phyloP scores from a whole-genome alignment of 192 early-diverging fungal species.

The Coemansia sp. region DNA sequence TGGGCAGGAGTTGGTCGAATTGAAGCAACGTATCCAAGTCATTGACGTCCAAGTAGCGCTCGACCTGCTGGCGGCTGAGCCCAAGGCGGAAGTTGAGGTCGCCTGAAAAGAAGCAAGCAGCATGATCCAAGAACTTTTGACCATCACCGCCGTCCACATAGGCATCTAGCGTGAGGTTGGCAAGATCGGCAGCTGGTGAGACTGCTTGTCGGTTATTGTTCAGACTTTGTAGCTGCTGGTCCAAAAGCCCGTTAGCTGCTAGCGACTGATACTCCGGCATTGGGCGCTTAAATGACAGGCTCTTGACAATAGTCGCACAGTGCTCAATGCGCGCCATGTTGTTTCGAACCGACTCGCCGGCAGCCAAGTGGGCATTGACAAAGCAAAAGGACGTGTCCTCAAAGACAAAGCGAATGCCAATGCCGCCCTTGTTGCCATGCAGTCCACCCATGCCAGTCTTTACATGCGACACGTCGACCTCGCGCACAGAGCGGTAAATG shows the following conservation, averaged over 20 bases:
- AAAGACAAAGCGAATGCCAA: conserved; percentile 76
- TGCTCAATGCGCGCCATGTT: conserved; percentile 82
- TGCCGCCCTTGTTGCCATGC: conserved; percentile 93
- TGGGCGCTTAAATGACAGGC: conserved; percentile 27
- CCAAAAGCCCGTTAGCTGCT: not conserved
- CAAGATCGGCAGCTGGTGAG: conserved; percentile 67
- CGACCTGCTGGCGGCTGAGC: conserved; percentile 65
- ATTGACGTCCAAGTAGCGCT: conserved; percentile 56
- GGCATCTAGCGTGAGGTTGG: conserved; percentile 52
- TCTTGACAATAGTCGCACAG: conserved; percentile 56
- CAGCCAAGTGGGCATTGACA: conserved; percentile 90
- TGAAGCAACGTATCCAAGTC: conserved; percentile 62
- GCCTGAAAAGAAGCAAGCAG: conserved; percentile 76
- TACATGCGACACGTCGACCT: conserved; percentile 68
- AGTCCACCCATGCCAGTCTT: conserved; percentile 91
- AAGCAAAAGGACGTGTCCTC: conserved; percentile 85
- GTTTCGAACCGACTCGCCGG: conserved; percentile 71
- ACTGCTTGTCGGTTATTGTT: not conserved
- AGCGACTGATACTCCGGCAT: conserved; percentile 11
- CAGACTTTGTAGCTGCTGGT: not conserved
- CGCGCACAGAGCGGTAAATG: conserved; percentile 55
- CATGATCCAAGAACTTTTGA: conserved; percentile 76
- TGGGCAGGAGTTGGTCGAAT: conserved; percentile 64
- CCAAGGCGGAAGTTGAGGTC: conserved; percentile 95
- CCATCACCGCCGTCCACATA: conserved; percentile 83